Evolutionary conservation across 306 rosid species (phyloP), one percentile per base, ranked within the genome.

Genomic region (Glycine tomentella): DNA sequence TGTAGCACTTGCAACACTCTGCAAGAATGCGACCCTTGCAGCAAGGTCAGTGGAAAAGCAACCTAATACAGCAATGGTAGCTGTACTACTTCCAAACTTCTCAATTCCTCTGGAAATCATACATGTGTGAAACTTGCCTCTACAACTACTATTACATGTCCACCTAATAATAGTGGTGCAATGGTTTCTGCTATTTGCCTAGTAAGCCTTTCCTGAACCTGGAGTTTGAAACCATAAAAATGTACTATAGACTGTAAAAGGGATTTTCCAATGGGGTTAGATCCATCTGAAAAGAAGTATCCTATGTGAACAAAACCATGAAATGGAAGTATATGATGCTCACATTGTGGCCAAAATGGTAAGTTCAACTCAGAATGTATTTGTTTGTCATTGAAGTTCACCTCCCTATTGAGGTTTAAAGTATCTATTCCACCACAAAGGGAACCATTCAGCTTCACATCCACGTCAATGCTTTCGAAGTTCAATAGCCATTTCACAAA

Each of bases 71-170:
- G 99, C 99, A 17, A 95, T 84, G 17, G 99, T 93, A 53, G 98
- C 94, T 11, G 98, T 95, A 38, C 87, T 93, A 66, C 99, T 89
- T 79, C 98, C 97, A 8, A 90, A 82, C 90, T 95, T 95, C 91
- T 93, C 97, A 38, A 95, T 91, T 80, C 99, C 99, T 79, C 99
- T 84, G 4, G 99, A 91, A 71, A 95, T 87, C 99, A 93, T 93
- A 80, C 99, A 95, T 15, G 99, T 93, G 82, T 95, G 99, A n/a
- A n/a, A 77, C 87, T 84, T 55, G 98, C 99, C 84, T 95, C 99
- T 57, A 84, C 97, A 78, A 91, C 99, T 53, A 95, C 96, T 46
- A 95, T 84, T 62, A 95, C 96, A 78, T 93, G 92, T 79, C 92
- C 91, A 17, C 96, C 94, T 79, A 91, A 68, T 38, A 93, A 31